Conservation (phyloP, 139 green algal species). For the Volvox africanus region DNA sequence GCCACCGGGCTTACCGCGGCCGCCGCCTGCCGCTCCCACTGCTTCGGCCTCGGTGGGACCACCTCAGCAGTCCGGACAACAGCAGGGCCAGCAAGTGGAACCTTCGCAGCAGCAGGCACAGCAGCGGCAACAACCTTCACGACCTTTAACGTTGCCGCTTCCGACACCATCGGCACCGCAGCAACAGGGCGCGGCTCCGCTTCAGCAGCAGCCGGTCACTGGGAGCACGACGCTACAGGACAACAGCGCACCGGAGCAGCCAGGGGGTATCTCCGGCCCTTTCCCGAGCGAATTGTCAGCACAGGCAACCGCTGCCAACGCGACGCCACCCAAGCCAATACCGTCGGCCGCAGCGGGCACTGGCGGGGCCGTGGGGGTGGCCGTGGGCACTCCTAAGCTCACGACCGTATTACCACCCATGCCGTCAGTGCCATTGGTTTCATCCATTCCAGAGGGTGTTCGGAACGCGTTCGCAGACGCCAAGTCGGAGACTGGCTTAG, state of each 20-base stretch:
- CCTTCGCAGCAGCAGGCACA: background rate
- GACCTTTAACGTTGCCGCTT: background rate
- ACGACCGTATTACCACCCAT: background rate
- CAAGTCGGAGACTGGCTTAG: background rate
- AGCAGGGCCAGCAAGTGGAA: background rate
- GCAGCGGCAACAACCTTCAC: background rate
- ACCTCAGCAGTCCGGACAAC: background rate
- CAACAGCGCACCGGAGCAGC: background rate
- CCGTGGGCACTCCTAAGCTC: background rate
- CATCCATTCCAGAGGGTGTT: slow-evolving; percentile 17
- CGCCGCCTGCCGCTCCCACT: background rate
- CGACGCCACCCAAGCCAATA: background rate
- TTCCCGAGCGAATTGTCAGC: background rate
- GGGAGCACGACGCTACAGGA: background rate
- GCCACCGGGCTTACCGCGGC: background rate
- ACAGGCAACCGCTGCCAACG: background rate
- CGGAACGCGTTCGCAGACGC: slow-evolving; percentile 32
- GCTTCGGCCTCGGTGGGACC: no score
- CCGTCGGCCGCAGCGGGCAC: background rate
- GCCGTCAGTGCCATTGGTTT: slow-evolving; percentile 26
- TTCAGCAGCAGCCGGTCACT: background rate
- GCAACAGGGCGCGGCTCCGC: background rate
- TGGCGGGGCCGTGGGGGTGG: background rate
- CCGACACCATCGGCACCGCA: background rate
- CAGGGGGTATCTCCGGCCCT: background rate